A percentile compares a stretch with the other conserved stretches of the same genome.
phyloP scores from a whole-genome alignment of 352 stramenopile species.

The Blastocystis sp. region DNA sequence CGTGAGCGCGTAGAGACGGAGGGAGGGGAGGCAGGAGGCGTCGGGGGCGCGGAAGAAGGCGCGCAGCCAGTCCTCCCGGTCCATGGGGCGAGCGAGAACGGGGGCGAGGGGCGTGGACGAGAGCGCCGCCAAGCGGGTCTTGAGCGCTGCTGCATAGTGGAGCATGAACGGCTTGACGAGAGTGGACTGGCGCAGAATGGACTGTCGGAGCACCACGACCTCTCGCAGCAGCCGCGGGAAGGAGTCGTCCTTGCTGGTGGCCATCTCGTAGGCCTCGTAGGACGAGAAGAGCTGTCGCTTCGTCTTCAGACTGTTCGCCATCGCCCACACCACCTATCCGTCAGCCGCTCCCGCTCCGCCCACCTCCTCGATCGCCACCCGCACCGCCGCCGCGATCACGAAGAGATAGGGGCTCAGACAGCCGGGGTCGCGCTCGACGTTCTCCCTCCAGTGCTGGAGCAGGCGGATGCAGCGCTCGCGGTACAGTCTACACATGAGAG shows the following conservation, averaged over 20 bases:
- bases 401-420: slow-evolving; percentile 24
- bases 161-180: neutral
- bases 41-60: neutral
- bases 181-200: neutral
- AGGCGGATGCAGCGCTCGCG: neutral
- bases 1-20: neutral
- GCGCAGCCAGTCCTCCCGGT: neutral
- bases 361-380: neutral
- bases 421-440: slow-evolving; percentile 1
- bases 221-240: slow-evolving; percentile 37
- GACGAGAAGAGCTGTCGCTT: slow-evolving; percentile 44
- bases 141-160: neutral
- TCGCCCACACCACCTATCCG: slow-evolving; percentile 12
- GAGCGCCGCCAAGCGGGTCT: neutral
- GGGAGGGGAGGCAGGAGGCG: no score
- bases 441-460: slow-evolving; percentile 34
- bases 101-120: neutral
- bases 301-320: slow-evolving; percentile 13
- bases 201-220: neutral
- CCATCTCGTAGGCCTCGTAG: slow-evolving; percentile 24
- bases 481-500: neutral
- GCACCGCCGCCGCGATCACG: slow-evolving; percentile 2
- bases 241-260: slow-evolving; percentile 46
- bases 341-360: neutral
- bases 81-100: neutral